Conservation (phyloP, 2,329 filamentous ascomycete species). For the Metarhizium anisopliae region DNA sequence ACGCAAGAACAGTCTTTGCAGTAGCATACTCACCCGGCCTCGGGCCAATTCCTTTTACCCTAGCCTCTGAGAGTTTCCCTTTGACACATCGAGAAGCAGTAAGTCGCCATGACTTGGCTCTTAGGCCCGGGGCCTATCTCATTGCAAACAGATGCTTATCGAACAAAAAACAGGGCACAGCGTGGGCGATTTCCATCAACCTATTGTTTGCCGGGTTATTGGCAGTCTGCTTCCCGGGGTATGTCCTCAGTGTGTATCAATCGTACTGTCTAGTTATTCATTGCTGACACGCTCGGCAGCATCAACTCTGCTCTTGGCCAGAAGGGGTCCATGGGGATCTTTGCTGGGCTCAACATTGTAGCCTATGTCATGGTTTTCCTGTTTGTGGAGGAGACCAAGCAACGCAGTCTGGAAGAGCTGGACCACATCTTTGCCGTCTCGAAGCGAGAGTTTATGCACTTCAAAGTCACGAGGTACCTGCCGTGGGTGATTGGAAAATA, state of each 20-base stretch:
- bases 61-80: constrained; percentile 42
- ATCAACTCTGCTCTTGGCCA: constrained; percentile 17
- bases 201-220: constrained; percentile 37
- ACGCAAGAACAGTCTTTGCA: constrained; percentile 23
- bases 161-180: constrained; percentile 25
- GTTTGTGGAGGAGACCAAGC: constrained; percentile 33
- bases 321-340: constrained; percentile 33
- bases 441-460: constrained; percentile 28
- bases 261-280: background rate
- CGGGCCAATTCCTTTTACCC: constrained; percentile 40
- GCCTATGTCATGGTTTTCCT: constrained; percentile 37
- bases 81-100: constrained; percentile 37
- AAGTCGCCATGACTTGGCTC: constrained; percentile 1
- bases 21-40: constrained; percentile 31
- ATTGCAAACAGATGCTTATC: background rate
- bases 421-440: constrained; percentile 28
- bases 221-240: constrained; percentile 30
- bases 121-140: too few species aligned
- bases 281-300: constrained; percentile 1
- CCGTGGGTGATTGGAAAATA: constrained; percentile 25
- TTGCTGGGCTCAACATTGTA: constrained; percentile 35
- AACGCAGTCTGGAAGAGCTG: constrained; percentile 29
- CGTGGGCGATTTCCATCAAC: constrained; percentile 38
- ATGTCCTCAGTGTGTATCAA: background rate
- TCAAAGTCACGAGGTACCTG: constrained; percentile 24